phyloP scores from a whole-genome alignment of 306 rosid species.

The Vigna unguiculata region DNA sequence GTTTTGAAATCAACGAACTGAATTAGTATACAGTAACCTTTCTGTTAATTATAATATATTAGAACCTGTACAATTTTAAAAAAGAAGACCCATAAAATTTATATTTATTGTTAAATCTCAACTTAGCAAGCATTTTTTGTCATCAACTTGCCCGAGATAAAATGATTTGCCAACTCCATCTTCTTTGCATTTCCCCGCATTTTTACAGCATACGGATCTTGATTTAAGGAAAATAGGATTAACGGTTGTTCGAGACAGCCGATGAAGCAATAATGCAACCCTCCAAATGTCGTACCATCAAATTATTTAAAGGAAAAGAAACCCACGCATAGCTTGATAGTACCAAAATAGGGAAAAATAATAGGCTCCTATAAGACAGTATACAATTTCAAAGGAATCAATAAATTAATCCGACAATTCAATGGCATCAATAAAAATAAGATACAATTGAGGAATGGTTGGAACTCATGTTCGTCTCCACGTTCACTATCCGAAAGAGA shows the following conservation, averaged over 20 bases:
- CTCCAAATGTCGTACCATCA: background rate
- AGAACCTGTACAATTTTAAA: background rate
- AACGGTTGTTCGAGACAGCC: background rate
- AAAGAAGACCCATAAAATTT: background rate
- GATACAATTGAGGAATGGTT: conserved; percentile 27
- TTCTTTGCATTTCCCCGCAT: background rate
- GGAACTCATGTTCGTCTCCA: conserved; percentile 33
- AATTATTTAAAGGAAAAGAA: background rate
- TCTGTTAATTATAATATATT: background rate
- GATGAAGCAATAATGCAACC: background rate
- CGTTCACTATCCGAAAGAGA: conserved; percentile 32
- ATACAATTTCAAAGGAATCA: conserved; percentile 10
- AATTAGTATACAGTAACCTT: background rate
- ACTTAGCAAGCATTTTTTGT: background rate
- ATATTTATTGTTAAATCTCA: background rate
- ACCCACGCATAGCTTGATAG: background rate
- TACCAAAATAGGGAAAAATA: background rate
- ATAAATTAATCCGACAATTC: conserved; percentile 25
- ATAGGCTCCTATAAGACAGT: background rate
- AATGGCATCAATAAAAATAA: conserved; percentile 36
- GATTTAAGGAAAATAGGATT: background rate
- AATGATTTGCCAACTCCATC: conserved; percentile 1
- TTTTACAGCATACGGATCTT: background rate
- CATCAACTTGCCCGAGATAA: background rate
- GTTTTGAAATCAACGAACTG: conserved; percentile 7